Base-by-base conservation (phyloP, 768 basidiomycete species). In the Mycena vitilis region DNA sequence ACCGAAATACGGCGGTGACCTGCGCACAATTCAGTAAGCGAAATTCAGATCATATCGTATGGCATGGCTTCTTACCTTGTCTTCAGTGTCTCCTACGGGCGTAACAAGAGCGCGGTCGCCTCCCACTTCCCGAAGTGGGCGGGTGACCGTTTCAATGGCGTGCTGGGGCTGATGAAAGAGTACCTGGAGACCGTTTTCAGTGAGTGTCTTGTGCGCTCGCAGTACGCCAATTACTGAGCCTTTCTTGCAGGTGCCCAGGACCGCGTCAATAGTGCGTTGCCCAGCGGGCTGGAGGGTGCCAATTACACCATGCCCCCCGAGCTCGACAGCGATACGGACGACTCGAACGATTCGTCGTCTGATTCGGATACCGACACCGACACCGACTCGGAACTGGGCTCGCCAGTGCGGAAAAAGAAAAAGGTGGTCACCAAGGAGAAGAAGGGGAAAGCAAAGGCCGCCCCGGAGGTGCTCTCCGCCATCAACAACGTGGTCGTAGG, bases 121-220 rank as follows among this genome's bases (percentile, higher is more conserved):
- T 1, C 8, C 10, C 68, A 55, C 36, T 69, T 42, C 34, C 58
- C 68, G 3, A 36, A 55, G 8, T 69, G 63, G 63, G 25, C 52
- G 7, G 58, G 58, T 18, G 30, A 18, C 3, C 63, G 63, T 2
- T 69, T 69, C 40, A 20, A 47, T 3, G 44, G 49, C 6, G 61
- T 68, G 0, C 5, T 64, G 18, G 37, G 34, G 1, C 48, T 63
- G 5, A 63, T 60, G 55, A 23, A 47, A 11, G 67, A 68, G 5
- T 64, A 57, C 23, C 44, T 69, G 10, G 18, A 40, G 5, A 60
- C 62, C 6, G 57, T 56, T 1, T 69, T 53, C 38, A 60, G 68
- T 69, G 30, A 23, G 67, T 68, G 25, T 30, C 30, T 3, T 30
- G 30, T 30, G 30, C 30, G 30, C 3, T 30, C 30, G 30, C 13